Percentiles rank a stretch among this genome's conserved stretches.
These are phyloP conservation scores for Tremella mesenterica DNA, from an alignment of 768 basidiomycete species.

Conservation along the genomic window DNA sequence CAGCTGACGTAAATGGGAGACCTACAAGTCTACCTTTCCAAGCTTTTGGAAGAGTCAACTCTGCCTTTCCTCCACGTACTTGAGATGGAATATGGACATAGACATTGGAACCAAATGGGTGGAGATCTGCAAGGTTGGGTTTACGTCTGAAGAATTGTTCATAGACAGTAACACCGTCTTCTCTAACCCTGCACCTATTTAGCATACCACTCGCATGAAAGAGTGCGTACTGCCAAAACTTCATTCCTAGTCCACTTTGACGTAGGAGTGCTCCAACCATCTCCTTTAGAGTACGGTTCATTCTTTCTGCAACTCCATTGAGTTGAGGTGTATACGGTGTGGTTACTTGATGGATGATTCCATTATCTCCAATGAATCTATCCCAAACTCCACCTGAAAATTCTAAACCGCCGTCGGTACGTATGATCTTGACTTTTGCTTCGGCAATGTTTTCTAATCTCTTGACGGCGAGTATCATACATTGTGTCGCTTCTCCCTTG, in stretches of 20 bases:
- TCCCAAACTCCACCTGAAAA: too few species aligned
- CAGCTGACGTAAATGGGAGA: too few species aligned
- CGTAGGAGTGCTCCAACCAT: constrained; percentile 16
- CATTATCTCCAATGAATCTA: too few species aligned
- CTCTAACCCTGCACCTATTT: not conserved
- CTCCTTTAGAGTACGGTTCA: constrained; percentile 23
- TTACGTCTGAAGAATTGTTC: not conserved
- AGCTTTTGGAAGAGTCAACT: not conserved
- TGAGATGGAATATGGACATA: constrained; percentile 7
- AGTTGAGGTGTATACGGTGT: constrained; percentile 11
- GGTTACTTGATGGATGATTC: constrained; percentile 10
- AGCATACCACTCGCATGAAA: constrained; percentile 1
- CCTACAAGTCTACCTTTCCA: too few species aligned
- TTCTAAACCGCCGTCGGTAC: constrained; percentile 19
- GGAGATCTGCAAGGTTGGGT: not conserved
- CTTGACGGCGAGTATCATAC: not conserved
- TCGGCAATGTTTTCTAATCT: constrained; percentile 3
- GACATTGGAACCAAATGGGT: constrained; percentile 5
- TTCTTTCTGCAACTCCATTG: constrained; percentile 14
- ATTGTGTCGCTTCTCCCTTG: not conserved
- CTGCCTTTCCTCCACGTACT: constrained; percentile 2
- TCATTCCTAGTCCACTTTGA: not conserved
- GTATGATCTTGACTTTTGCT: constrained; percentile 10
- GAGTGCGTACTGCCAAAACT: constrained; percentile 9
- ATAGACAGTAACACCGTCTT: not conserved